A percentile compares a stretch with the other conserved stretches of the same genome.
Conservation (phyloP, 176 grass and related monocot species). For the Echinochloa phyllopogon region DNA sequence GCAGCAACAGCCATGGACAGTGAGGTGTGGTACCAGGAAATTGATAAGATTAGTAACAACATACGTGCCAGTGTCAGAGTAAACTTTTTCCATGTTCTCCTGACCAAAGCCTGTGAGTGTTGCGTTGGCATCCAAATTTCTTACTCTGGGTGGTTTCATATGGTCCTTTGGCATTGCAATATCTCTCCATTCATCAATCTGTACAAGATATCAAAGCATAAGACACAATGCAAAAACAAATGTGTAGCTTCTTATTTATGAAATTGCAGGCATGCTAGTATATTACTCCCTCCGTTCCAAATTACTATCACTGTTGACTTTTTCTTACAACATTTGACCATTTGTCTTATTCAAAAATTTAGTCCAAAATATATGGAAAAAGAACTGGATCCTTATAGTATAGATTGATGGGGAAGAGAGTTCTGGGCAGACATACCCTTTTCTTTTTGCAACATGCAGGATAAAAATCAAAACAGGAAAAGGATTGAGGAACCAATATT, state of each 20-base stretch:
- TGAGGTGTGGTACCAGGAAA: conserved; percentile 27
- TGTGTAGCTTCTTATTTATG: not conserved
- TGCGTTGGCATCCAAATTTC: conserved; percentile 72
- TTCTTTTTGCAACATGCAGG: not conserved
- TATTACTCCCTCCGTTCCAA: not conserved
- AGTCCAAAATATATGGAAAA: too few species aligned
- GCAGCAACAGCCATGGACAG: conserved; percentile 4
- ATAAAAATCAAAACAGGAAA: not conserved
- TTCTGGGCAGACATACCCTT: not conserved
- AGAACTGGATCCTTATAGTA: not conserved
- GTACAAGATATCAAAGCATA: conserved; percentile 43
- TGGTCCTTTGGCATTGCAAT: conserved; percentile 80
- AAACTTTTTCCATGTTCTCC: conserved; percentile 66
- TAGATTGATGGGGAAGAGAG: not conserved
- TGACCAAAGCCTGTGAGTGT: conserved; percentile 84
- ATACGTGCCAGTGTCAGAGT: conserved; percentile 49
- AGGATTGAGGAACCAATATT: not conserved
- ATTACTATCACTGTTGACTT: too few species aligned
- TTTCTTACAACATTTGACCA: too few species aligned
- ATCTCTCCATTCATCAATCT: conserved; percentile 99
- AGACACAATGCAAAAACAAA: conserved; percentile 40
- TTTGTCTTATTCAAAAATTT: too few species aligned
- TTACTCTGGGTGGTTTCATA: conserved; percentile 67
- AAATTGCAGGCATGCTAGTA: not conserved
- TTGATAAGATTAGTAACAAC: conserved; percentile 28